A percentile compares a stretch with the other conserved stretches of the same genome.
These are phyloP conservation scores for Lachancea dasiensis DNA, from an alignment of 805 yeast species.

Conservation along the genomic window DNA sequence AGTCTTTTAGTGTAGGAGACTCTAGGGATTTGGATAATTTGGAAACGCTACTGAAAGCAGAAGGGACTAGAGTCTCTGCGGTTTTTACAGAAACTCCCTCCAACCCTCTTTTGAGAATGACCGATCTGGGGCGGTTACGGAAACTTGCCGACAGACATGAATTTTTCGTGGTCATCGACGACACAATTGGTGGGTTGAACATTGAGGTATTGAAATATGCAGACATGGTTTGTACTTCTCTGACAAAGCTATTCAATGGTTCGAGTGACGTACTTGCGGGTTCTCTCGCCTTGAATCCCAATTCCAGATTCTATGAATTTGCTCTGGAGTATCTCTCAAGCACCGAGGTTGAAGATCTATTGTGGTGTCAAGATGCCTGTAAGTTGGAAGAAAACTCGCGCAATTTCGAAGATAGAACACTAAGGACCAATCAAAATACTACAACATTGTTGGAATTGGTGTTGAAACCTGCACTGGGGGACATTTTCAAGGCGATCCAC, in stretches of 20 bases:
- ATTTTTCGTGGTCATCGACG: slow-evolving; percentile 78
- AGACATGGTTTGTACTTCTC: slow-evolving; percentile 81
- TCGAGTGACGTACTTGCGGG: slow-evolving; percentile 97
- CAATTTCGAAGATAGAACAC: slow-evolving; percentile 66
- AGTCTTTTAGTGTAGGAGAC: slow-evolving; percentile 79
- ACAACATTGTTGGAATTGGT: slow-evolving; percentile 45
- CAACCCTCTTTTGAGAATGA: slow-evolving; percentile 78
- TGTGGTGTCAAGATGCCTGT: slow-evolving; percentile 94
- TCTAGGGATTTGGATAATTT: slow-evolving; percentile 58
- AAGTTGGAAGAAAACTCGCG: slow-evolving; percentile 89
- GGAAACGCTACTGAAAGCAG: slow-evolving; percentile 47
- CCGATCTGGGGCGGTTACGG: slow-evolving; percentile 58
- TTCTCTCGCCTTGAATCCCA: slow-evolving; percentile 69
- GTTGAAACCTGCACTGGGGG: slow-evolving; percentile 37
- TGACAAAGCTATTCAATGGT: slow-evolving; percentile 90
- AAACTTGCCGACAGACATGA: slow-evolving; percentile 54
- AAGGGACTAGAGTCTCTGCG: slow-evolving; percentile 50
- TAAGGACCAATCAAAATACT: slow-evolving; percentile 49
- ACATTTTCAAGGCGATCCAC: slow-evolving; percentile 54
- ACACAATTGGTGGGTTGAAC: slow-evolving; percentile 71
- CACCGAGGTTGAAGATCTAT: slow-evolving; percentile 61
- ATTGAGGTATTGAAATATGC: slow-evolving; percentile 73
- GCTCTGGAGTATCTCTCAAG: slow-evolving; percentile 30
- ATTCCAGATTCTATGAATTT: slow-evolving; percentile 46
- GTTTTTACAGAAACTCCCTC: slow-evolving; percentile 88